Conservation (phyloP, 2,329 filamentous ascomycete species). For the Neonectria sp. region DNA sequence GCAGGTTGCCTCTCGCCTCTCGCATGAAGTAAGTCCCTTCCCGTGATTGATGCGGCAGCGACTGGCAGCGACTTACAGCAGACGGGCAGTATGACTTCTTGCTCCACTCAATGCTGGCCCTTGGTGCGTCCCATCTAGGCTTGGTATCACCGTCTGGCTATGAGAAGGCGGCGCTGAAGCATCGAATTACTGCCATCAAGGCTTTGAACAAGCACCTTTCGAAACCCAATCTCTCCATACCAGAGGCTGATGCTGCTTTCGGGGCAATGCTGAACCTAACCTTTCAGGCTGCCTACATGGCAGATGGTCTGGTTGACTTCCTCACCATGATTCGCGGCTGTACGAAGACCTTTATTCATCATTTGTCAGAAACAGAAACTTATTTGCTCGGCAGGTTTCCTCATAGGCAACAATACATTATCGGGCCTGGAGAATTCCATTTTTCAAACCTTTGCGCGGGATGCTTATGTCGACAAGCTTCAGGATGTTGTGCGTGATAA, state of each 20-base stretch:
- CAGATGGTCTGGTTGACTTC: slow-evolving; percentile 58
- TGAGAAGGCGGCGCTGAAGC: slow-evolving; percentile 50
- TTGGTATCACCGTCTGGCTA: slow-evolving; percentile 45
- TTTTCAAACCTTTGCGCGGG: slow-evolving; percentile 46
- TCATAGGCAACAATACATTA: slow-evolving; percentile 43
- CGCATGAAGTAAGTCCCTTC: slow-evolving; percentile 51
- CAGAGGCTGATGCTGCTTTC: slow-evolving; percentile 56
- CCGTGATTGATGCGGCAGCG: not conserved
- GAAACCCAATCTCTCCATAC: slow-evolving; percentile 44
- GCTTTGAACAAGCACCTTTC: slow-evolving; percentile 53
- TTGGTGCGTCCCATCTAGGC: slow-evolving; percentile 57
- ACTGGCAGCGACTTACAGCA: slow-evolving; percentile 13
- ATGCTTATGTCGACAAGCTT: slow-evolving; percentile 49
- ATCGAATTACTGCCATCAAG: slow-evolving; percentile 56
- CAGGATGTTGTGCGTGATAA: slow-evolving; percentile 38
- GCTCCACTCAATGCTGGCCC: slow-evolving; percentile 59
- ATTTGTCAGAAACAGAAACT: not conserved
- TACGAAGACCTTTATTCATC: slow-evolving; percentile 30
- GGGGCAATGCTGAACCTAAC: slow-evolving; percentile 54
- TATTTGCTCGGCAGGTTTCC: slow-evolving; percentile 38
- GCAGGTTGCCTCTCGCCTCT: slow-evolving; percentile 55
- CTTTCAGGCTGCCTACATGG: slow-evolving; percentile 58
- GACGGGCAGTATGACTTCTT: slow-evolving; percentile 55
- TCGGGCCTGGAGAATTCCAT: slow-evolving; percentile 38
- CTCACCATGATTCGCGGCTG: slow-evolving; percentile 57